phyloP scores from a whole-genome alignment of 176 grass and related monocot genomes.

The Tillandsia fasciculata region DNA sequence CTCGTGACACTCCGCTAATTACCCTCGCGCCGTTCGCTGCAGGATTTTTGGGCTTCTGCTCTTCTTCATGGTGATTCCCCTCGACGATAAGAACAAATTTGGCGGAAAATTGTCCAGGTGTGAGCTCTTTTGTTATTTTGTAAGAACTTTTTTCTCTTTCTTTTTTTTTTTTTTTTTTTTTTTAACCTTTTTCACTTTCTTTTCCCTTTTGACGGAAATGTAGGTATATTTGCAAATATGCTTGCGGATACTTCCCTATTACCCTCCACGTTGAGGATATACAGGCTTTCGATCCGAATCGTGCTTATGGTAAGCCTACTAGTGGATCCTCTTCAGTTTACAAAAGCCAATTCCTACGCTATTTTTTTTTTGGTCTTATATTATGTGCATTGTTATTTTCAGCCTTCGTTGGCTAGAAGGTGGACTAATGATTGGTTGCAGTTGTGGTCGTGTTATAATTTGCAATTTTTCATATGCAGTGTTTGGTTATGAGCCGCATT shows the following conservation, averaged over 20 bases:
- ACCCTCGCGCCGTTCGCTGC: not conserved
- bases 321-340: not conserved
- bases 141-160: not conserved
- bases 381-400: not conserved
- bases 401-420: not conserved
- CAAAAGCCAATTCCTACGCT: not conserved
- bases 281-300: conserved; percentile 47
- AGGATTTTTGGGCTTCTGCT: conserved; percentile 68
- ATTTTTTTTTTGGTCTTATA: not conserved
- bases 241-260: conserved; percentile 70
- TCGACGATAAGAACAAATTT: conserved; percentile 42
- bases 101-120: conserved; percentile 67
- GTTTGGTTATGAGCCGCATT: conserved; percentile 87
- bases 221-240: conserved; percentile 78
- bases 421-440: not conserved
- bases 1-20: not conserved
- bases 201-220: not conserved
- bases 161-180: not conserved
- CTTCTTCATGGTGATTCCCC: conserved; percentile 66
- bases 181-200: conserved; percentile 1
- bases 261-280: conserved; percentile 74
- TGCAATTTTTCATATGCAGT: conserved; percentile 34
- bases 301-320: conserved; percentile 64
- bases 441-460: not conserved
- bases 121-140: not conserved